These are phyloP conservation scores for Teratosphaeria destructans DNA, from an alignment of 2,329 filamentous ascomycete species.

Conservation along the genomic window DNA sequence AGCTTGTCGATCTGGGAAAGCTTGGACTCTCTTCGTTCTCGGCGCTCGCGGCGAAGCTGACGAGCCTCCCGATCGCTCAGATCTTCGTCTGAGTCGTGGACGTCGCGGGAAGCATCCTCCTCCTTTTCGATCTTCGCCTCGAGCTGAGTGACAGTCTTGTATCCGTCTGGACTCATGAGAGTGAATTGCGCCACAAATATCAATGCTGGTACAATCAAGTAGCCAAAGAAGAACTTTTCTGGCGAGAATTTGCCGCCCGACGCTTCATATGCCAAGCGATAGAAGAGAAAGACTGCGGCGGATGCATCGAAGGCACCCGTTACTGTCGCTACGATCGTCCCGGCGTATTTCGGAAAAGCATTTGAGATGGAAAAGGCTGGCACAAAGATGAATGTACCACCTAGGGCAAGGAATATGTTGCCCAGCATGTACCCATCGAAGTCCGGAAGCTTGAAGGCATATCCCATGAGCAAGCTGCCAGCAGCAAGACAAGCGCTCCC, in stretches of 20 bases:
- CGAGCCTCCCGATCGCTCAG: constrained; percentile 47
- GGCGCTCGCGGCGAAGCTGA: constrained; percentile 42
- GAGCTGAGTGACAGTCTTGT: constrained; percentile 58
- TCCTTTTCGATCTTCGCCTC: constrained; percentile 70
- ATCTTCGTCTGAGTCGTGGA: constrained; percentile 48
- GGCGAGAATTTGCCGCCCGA: constrained; percentile 32
- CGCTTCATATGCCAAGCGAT: constrained; percentile 37
- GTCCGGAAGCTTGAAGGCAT: constrained; percentile 46
- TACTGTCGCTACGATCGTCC: constrained; percentile 39
- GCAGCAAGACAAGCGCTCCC: constrained; percentile 57
- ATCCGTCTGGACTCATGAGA: constrained; percentile 36
- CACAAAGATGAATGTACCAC: constrained; percentile 42
- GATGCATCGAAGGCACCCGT: constrained; percentile 43
- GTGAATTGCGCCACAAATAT: constrained; percentile 35
- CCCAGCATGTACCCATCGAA: constrained; percentile 57
- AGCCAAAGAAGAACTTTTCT: constrained; percentile 41
- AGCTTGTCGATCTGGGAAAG: constrained; percentile 65
- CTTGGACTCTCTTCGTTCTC: constrained; percentile 51
- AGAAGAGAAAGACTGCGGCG: constrained; percentile 38
- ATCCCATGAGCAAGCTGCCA: constrained; percentile 65
- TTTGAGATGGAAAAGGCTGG: constrained; percentile 42
- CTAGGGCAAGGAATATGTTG: constrained; percentile 40
- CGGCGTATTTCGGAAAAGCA: constrained; percentile 40
- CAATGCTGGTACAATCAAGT: constrained; percentile 37
- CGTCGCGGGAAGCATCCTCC: constrained; percentile 40